A percentile compares a stretch with the other conserved stretches of the same genome.
Conservation (phyloP, 179 eudicot genomes). For the Silene vulgaris region DNA sequence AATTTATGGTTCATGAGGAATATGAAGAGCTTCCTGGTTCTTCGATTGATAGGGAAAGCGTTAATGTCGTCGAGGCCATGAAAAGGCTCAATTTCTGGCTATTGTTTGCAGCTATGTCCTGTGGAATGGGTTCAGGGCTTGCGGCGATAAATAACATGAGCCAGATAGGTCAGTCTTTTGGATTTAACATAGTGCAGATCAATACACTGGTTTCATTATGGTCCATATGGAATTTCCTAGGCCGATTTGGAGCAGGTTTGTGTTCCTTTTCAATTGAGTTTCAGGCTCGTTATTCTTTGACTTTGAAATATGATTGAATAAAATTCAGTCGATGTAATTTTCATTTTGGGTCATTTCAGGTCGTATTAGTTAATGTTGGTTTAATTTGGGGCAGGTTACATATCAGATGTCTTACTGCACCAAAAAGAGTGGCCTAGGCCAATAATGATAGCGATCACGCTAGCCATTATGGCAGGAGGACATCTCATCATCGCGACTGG, state of each 20-base stretch:
- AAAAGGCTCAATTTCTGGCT: conserved; percentile 60
- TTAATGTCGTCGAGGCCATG: conserved; percentile 48
- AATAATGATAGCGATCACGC: conserved; percentile 47
- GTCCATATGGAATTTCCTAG: conserved; percentile 89
- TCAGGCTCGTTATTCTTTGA: too few species aligned
- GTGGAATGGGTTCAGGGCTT: conserved; percentile 77
- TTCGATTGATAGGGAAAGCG: conserved; percentile 21
- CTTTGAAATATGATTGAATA: too few species aligned
- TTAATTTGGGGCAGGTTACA: background rate
- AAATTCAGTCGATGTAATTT: too few species aligned
- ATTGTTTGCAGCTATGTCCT: conserved; percentile 51
- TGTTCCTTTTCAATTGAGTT: too few species aligned
- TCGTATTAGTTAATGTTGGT: too few species aligned
- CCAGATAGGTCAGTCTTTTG: conserved; percentile 72
- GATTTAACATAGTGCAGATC: conserved; percentile 37
- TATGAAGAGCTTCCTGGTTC: conserved; percentile 17
- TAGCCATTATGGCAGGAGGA: conserved; percentile 59
- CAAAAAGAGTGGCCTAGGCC: conserved; percentile 61
- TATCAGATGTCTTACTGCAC: conserved; percentile 60
- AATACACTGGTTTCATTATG: conserved; percentile 59
- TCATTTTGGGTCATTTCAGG: too few species aligned
- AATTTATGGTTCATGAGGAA: conserved; percentile 15
- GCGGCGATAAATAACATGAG: conserved; percentile 79
- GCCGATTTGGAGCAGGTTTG: conserved; percentile 75
- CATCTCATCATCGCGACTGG: conserved; percentile 59